Percentiles rank a stretch among this genome's conserved stretches.
Conservation (phyloP, 495 filamentous ascomycete genomes). For the Hypoxylon cercidicola region DNA sequence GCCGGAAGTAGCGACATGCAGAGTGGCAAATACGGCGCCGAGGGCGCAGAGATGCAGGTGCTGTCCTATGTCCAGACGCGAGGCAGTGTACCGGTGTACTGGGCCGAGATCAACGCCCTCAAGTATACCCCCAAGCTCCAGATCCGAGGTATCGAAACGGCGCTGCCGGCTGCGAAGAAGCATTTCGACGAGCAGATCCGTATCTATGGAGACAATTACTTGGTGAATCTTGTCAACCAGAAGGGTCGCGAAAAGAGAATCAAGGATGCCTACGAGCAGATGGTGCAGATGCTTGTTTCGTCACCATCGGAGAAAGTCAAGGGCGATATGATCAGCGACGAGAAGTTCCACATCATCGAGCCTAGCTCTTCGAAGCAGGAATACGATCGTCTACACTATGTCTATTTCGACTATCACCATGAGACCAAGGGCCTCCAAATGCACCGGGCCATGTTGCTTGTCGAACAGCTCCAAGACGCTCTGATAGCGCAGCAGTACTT, state of each 20-base stretch:
- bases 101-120: constrained; percentile 92
- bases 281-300: constrained; percentile 78
- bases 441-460: constrained; percentile 87
- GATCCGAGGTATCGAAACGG: constrained; percentile 84
- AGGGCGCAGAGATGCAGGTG: constrained; percentile 81
- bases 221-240: constrained; percentile 97
- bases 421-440: constrained; percentile 94
- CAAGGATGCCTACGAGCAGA: constrained; percentile 91
- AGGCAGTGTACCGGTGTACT: constrained; percentile 93
- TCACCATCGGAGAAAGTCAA: constrained; percentile 71
- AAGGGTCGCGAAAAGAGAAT: constrained; percentile 86
- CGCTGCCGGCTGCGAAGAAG: constrained; percentile 76
- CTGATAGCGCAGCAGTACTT: constrained; percentile 87
- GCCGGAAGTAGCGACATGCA: constrained; percentile 78
- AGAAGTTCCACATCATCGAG: constrained; percentile 84
- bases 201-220: constrained; percentile 93
- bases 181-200: constrained; percentile 94
- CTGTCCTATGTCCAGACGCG: constrained; percentile 94
- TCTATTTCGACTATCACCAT: constrained; percentile 98
- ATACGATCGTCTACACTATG: constrained; percentile 87
- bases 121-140: constrained; percentile 90
- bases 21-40: constrained; percentile 70
- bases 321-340: constrained; percentile 66
- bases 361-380: constrained; percentile 64
- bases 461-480: constrained; percentile 79